Conservation (phyloP, 768 basidiomycete genomes). For the Podaxis carcinomalis region DNA sequence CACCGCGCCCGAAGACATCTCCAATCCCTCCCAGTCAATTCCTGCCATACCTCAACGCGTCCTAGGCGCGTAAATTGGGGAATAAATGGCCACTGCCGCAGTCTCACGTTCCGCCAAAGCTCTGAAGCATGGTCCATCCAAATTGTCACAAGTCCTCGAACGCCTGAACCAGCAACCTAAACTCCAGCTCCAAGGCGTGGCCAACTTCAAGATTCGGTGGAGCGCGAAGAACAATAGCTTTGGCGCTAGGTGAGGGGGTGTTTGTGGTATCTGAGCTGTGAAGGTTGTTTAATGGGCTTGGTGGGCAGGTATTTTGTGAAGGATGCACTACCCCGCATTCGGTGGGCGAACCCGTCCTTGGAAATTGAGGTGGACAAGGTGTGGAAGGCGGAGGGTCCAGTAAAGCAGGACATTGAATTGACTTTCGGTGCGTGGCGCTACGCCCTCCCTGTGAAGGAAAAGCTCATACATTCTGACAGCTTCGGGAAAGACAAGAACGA, state of each 20-base stretch:
- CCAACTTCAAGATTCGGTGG: conserved; percentile 49
- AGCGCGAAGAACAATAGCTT: conserved; percentile 68
- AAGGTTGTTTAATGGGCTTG: not conserved
- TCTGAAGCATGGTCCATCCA: conserved; percentile 18
- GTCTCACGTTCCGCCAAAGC: conserved; percentile 2
- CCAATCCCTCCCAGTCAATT: not conserved
- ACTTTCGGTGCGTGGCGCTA: conserved; percentile 52
- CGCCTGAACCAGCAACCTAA: conserved; percentile 48
- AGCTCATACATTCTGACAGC: not conserved
- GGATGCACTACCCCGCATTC: conserved; percentile 74
- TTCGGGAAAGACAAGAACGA: conserved; percentile 35
- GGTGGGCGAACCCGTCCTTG: conserved; percentile 67
- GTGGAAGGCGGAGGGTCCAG: conserved; percentile 45
- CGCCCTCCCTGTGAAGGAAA: not conserved
- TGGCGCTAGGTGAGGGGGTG: conserved; percentile 57
- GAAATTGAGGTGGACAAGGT: conserved; percentile 55
- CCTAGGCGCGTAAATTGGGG: not conserved
- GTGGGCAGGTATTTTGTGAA: conserved; percentile 66
- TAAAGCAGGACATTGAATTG: conserved; percentile 59
- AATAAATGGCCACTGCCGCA: conserved; percentile 8
- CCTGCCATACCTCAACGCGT: not conserved
- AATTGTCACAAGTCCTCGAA: conserved; percentile 48
- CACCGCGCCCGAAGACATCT: not conserved
- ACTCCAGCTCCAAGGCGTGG: conserved; percentile 45
- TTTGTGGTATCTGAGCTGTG: not conserved